Percentiles rank a stretch among this genome's conserved stretches.
phyloP scores from a whole-genome alignment of 2,329 filamentous ascomycete species.

The Apiospora kogelbergensis region DNA sequence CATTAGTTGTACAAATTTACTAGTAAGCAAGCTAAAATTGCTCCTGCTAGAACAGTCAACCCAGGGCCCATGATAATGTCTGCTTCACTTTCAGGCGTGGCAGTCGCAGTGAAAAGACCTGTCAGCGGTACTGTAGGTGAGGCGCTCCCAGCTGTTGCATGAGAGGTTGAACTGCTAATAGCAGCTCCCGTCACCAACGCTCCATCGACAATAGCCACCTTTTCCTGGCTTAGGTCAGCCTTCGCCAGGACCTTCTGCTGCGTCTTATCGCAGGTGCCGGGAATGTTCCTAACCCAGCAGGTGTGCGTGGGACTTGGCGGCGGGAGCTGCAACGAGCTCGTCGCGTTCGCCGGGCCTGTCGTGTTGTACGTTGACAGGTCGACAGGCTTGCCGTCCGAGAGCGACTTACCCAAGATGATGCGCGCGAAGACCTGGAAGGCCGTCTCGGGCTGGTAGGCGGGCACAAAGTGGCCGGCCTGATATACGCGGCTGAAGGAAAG shows the following conservation, averaged over 20 bases:
- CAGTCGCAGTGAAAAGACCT: slow-evolving; percentile 12
- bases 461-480: slow-evolving; percentile 41
- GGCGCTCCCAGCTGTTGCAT: not conserved
- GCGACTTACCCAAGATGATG: slow-evolving; percentile 44
- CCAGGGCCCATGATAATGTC: not conserved
- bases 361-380: slow-evolving; percentile 50
- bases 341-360: slow-evolving; percentile 55
- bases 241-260: slow-evolving; percentile 32
- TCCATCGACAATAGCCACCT: slow-evolving; percentile 20
- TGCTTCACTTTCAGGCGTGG: slow-evolving; percentile 10
- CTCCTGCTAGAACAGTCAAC: not conserved
- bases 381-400: slow-evolving; percentile 46
- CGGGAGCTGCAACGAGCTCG: slow-evolving; percentile 19
- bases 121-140: slow-evolving; percentile 9
- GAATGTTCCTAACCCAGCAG: slow-evolving; percentile 55
- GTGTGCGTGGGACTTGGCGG: slow-evolving; percentile 38
- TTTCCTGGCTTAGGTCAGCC: slow-evolving; percentile 1
- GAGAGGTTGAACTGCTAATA: not conserved
- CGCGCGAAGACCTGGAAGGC: slow-evolving; percentile 50
- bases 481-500: slow-evolving; percentile 50
- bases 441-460: slow-evolving; percentile 54
- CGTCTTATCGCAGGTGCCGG: slow-evolving; percentile 48
- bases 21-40: not conserved
- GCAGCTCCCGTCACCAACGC: slow-evolving; percentile 16
- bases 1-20: not conserved